Conservation (phyloP, 805 yeast species). For the Huiozyma naganishii region DNA sequence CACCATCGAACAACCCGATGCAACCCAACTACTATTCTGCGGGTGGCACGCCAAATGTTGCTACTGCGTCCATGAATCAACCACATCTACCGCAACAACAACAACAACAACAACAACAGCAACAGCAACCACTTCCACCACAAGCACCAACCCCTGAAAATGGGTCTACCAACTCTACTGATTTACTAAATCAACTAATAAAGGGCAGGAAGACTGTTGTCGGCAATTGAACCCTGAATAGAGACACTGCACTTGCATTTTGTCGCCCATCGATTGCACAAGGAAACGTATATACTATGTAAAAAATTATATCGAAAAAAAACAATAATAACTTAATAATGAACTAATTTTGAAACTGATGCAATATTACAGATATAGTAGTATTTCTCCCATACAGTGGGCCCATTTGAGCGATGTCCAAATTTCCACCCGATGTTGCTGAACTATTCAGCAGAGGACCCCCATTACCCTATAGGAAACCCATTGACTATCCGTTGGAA, state of each 20-base stretch:
- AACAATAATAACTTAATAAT: not conserved
- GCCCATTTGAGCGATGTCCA: constrained; percentile 8
- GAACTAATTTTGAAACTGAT: not conserved
- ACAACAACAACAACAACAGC: constrained; percentile 21
- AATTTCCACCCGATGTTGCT: constrained; percentile 31
- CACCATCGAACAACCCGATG: constrained; percentile 15
- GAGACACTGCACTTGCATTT: not conserved
- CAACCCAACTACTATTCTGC: constrained; percentile 1
- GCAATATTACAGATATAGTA: too few relatives aligned
- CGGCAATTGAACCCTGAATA: constrained; percentile 9
- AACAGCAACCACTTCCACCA: constrained; percentile 13
- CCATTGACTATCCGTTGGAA: constrained; percentile 40
- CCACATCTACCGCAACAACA: constrained; percentile 6
- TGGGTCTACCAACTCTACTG: constrained; percentile 51
- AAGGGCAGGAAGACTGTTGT: constrained; percentile 52
- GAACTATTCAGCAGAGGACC: constrained; percentile 40
- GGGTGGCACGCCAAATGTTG: constrained; percentile 6
- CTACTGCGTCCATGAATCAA: constrained; percentile 18
- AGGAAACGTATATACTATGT: not conserved
- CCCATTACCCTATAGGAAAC: constrained; percentile 40
- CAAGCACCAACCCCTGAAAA: constrained; percentile 7
- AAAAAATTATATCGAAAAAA: not conserved
- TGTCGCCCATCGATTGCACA: not conserved
- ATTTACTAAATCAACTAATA: constrained; percentile 74
- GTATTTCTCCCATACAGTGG: too few relatives aligned